A percentile compares a stretch with the other conserved stretches of the same genome.
These are phyloP conservation scores for Tulasnella sp. DNA, from an alignment of 768 basidiomycete genomes.

Conservation along the genomic window DNA sequence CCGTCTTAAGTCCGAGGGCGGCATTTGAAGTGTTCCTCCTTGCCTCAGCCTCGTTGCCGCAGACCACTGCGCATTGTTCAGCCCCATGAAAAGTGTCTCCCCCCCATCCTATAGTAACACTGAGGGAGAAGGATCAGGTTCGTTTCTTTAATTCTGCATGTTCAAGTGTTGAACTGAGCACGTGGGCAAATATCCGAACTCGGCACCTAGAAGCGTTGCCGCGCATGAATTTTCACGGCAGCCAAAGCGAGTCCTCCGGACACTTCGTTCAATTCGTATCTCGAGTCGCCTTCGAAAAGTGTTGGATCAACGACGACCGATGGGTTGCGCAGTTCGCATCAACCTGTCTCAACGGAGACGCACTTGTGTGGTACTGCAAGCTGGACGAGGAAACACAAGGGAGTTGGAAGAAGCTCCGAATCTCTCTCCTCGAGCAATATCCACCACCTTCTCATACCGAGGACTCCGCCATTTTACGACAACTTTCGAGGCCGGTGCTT, in stretches of 20 bases:
- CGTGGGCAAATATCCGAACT: too few species aligned
- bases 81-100: neutral
- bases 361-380: neutral
- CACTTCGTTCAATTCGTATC: neutral
- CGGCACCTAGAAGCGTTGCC: too few species aligned
- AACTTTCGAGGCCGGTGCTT: too few species aligned
- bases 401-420: slow-evolving; percentile 8
- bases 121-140: neutral
- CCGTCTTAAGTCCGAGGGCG: too few species aligned
- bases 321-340: neutral
- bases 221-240: neutral
- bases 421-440: neutral
- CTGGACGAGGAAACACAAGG: neutral
- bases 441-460: neutral
- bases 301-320: neutral
- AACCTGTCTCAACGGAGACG: neutral
- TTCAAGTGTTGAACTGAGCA: too few species aligned
- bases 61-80: neutral
- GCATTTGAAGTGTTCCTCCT: too few species aligned
- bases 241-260: neutral
- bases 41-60: neutral
- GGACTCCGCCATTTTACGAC: too few species aligned
- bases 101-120: neutral
- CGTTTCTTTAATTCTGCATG: neutral
- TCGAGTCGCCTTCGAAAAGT: neutral